Evolutionary conservation across 2,329 filamentous ascomycete species (phyloP).

Genomic region (Colletotrichum lentis): DNA sequence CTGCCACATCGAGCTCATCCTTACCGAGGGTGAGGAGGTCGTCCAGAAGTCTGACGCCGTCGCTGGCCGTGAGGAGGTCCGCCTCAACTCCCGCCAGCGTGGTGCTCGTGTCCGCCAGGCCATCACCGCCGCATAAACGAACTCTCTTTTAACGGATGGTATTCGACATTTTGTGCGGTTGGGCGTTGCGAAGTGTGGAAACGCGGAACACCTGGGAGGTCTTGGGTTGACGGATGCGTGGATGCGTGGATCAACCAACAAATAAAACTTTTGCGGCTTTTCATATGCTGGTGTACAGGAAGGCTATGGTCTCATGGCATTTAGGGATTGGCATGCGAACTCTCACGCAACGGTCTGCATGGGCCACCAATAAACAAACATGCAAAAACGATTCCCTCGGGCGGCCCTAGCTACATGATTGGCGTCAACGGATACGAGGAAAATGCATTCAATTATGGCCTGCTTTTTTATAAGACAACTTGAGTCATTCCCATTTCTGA

Average conservation of each 20-base stretch:
- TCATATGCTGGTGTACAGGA: constrained; percentile 46
- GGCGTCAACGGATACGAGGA: constrained; percentile 39
- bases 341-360: constrained; percentile 35
- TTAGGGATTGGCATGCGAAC: constrained; percentile 49
- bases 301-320: constrained; percentile 47
- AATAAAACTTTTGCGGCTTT: constrained; percentile 41
- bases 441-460: constrained; percentile 45
- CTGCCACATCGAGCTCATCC: constrained; percentile 99
- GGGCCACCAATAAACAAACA: constrained; percentile 38
- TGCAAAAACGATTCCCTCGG: constrained; percentile 33
- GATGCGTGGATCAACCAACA: constrained; percentile 29
- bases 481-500: neutral
- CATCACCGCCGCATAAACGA: constrained; percentile 69
- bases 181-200: constrained; percentile 24
- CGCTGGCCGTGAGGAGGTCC: constrained; percentile 68
- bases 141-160: constrained; percentile 3
- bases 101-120: constrained; percentile 72
- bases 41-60: constrained; percentile 86
- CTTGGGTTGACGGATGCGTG: constrained; percentile 35
- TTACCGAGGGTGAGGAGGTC: constrained; percentile 95
- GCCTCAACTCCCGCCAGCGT: constrained; percentile 92
- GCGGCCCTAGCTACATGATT: constrained; percentile 23
- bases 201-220: constrained; percentile 39
- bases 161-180: constrained; percentile 20
- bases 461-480: neutral